phyloP scores from a whole-genome alignment of 352 stramenopile genomes.

The Globisporangium yorkense region DNA sequence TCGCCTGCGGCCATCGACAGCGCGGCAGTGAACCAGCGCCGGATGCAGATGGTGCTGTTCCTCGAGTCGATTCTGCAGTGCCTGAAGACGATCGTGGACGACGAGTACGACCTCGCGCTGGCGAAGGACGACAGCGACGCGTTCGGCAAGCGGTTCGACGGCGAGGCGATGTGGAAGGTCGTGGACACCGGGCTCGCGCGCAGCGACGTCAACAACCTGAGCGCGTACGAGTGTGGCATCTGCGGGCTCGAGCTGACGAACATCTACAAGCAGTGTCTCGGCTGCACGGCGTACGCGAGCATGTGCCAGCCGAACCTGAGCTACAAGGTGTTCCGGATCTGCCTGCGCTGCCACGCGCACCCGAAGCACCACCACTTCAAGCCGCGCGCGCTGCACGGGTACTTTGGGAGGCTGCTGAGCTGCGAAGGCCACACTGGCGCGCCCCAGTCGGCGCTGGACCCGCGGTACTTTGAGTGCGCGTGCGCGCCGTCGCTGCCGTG shows the following conservation, averaged over 20 bases:
- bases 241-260: slow-evolving; percentile 77
- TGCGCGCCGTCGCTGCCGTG: slow-evolving; percentile 58
- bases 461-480: slow-evolving; percentile 68
- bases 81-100: slow-evolving; percentile 69
- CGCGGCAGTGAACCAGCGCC: slow-evolving; percentile 49
- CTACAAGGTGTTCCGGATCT: slow-evolving; percentile 65
- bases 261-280: slow-evolving; percentile 82
- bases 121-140: slow-evolving; percentile 67
- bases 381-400: slow-evolving; percentile 44
- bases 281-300: slow-evolving; percentile 62
- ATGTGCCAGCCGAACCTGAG: slow-evolving; percentile 52
- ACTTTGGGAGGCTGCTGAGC: slow-evolving; percentile 63
- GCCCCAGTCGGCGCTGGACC: slow-evolving; percentile 55
- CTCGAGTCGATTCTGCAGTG: slow-evolving; percentile 75
- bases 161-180: slow-evolving; percentile 65
- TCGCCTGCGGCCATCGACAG: slow-evolving; percentile 35
- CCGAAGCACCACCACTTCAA: slow-evolving; percentile 75
- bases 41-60: slow-evolving; percentile 79
- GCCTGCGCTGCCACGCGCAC: slow-evolving; percentile 63
- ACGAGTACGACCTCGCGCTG: slow-evolving; percentile 58
- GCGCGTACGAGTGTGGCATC: slow-evolving; percentile 59
- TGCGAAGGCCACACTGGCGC: slow-evolving; percentile 76
- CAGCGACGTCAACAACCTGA: slow-evolving; percentile 14
- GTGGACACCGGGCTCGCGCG: slow-evolving; percentile 48
- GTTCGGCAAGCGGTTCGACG: slow-evolving; percentile 69